A percentile compares a stretch with the other conserved stretches of the same genome.
These are phyloP conservation scores for Clonostachys solani DNA, from an alignment of 2,329 filamentous ascomycete species.

Conservation along the genomic window DNA sequence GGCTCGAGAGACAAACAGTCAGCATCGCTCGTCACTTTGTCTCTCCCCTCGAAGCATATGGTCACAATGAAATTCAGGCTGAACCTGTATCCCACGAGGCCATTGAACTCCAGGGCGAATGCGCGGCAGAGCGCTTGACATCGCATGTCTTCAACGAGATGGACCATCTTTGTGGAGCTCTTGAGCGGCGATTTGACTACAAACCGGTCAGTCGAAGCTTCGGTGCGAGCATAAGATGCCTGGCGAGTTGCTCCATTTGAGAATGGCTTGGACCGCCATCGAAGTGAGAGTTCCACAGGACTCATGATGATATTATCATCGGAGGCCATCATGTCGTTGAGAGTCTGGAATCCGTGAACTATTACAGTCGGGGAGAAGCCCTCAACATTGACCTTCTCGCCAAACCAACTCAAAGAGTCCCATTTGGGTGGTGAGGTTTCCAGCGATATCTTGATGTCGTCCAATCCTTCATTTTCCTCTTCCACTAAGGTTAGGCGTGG, in stretches of 20 bases:
- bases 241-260: conserved; percentile 22
- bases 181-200: conserved; percentile 28
- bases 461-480: background rate
- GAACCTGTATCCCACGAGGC: conserved; percentile 12
- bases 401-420: conserved; percentile 16
- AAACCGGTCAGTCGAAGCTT: conserved; percentile 15
- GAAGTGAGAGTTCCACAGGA: conserved; percentile 23
- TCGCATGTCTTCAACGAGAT: conserved; percentile 30
- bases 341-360: conserved; percentile 14
- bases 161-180: conserved; percentile 13
- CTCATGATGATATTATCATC: conserved; percentile 27
- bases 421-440: conserved; percentile 16
- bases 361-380: conserved; percentile 22
- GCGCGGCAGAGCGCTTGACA: conserved; percentile 30
- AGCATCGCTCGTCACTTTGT: background rate
- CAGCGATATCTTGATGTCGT: conserved; percentile 2
- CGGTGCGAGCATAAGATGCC: conserved; percentile 26
- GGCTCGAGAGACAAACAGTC: conserved; percentile 27
- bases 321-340: conserved; percentile 26
- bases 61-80: conserved; percentile 25
- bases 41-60: conserved; percentile 17
- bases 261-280: conserved; percentile 20
- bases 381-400: conserved; percentile 16
- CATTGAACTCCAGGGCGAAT: conserved; percentile 34
- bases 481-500: background rate